Evolutionary conservation across 2,329 filamentous ascomycete genomes (phyloP), one percentile per base, ranked within the genome.

Genomic region (Phialophora chinensis): DNA sequence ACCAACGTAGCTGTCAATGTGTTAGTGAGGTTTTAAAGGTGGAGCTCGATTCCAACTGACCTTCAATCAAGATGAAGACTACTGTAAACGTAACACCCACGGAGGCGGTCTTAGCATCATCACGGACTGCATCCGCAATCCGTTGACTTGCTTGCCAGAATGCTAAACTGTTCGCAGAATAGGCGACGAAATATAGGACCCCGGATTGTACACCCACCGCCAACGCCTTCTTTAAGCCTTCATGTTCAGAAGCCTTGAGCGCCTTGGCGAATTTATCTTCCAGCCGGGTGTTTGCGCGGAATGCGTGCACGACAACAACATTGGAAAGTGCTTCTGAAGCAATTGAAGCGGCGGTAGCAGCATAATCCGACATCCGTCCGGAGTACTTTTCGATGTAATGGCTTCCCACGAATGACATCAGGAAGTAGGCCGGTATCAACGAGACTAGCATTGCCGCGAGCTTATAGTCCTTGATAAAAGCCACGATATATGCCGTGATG

Each of bases 341-440:
- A 60, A 88, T 84, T 0, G 86, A 86, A 4, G 85, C 84, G 1
- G 86, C 87, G 1, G 82, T 82, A 1, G 82, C 84, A 54, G 86
- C 81, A 62, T 81, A 79, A 31, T 84, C 81, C 1, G 80, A 82
- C 71, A 86, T 81, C 47, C 76, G 75, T 7, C 75, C 73, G 10
- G 78, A 76, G 68, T 82, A 83, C 56, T 81, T 82, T 44, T 81
- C 77, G 14, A 81, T 76, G 60, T 77, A 83, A 66, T 78, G 73
- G n/a, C 78, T 77, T 27, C 81, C 81, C 29, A 81, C 73, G 6
- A 79, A 74, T 12, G 78, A 76, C 80, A 83, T 82, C 49, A 82
- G 69, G 44, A 83, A 71, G 69, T 79, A 83, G 5, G 81, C 80
- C 7, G 81, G 81, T 23, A 82, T 74, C 38, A 83, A 66, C 0